Conservation (phyloP, 768 basidiomycete genomes). For the Guyanaporus albipodus region DNA sequence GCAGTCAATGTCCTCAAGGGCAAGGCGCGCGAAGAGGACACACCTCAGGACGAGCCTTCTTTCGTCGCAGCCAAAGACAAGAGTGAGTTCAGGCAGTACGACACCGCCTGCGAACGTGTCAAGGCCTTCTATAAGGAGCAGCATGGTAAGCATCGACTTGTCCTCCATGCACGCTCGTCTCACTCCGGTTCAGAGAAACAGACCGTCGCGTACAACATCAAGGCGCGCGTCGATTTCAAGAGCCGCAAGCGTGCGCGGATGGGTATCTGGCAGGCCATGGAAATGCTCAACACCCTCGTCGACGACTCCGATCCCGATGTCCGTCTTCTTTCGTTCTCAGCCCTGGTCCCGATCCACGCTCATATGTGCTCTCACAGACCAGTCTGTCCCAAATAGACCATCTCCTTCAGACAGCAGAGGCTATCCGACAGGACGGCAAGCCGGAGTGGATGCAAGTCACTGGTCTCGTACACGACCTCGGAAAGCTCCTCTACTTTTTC, state of each 20-base stretch:
- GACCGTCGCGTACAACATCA: conserved; percentile 80
- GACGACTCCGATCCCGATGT: conserved; percentile 93
- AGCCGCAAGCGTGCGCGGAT: conserved; percentile 65
- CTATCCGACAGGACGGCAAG: conserved; percentile 79
- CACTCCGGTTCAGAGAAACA: conserved; percentile 92
- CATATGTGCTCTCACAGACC: conserved; percentile 46
- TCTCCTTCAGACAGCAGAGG: conserved; percentile 87
- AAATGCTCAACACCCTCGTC: conserved; percentile 80
- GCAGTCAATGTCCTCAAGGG: conserved; percentile 70
- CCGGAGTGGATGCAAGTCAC: conserved; percentile 93
- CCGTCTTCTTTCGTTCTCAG: not conserved
- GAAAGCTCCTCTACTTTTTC: conserved; percentile 82
- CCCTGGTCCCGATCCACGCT: conserved; percentile 5
- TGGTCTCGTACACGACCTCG: conserved; percentile 85
- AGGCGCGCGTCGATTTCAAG: conserved; percentile 71
- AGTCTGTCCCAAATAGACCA: conserved; percentile 84
- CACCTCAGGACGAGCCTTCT: conserved; percentile 53
- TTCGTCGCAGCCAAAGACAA: conserved; percentile 65
- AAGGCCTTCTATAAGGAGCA: conserved; percentile 76
- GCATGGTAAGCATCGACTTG: conserved; percentile 61
- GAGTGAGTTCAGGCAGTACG: conserved; percentile 65
- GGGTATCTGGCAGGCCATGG: conserved; percentile 85
- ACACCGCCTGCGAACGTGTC: conserved; percentile 72
- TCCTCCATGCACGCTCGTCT: no score
- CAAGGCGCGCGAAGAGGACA: no score